These are phyloP conservation scores for Moniliella sp. DNA, from an alignment of 1,284 basidiomycete genomes.

Conservation along the genomic window DNA sequence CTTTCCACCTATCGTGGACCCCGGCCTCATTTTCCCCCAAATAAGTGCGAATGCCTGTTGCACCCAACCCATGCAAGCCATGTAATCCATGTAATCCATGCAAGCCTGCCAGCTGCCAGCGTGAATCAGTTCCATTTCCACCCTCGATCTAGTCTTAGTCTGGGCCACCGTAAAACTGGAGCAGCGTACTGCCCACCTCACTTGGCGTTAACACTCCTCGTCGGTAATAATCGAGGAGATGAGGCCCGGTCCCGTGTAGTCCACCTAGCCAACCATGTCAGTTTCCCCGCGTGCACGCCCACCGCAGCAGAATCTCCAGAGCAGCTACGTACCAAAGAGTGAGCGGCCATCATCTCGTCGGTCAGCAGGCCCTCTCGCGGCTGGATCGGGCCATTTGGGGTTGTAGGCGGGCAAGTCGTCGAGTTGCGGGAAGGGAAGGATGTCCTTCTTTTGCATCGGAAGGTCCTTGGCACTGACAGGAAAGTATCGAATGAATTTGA, in stretches of 20 bases:
- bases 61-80: too few relatives aligned
- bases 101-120: too few relatives aligned
- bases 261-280: conserved; percentile 8
- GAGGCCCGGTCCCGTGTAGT: conserved; percentile 45
- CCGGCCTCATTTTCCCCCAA: too few relatives aligned
- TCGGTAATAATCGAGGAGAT: conserved; percentile 77
- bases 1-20: too few relatives aligned
- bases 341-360: conserved; percentile 13
- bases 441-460: conserved; percentile 36
- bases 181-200: conserved; percentile 69
- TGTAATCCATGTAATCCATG: too few relatives aligned
- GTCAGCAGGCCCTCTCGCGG: conserved; percentile 10
- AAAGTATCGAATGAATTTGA: conserved; percentile 91
- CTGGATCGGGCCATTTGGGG: not conserved
- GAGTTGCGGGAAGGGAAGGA: conserved; percentile 10
- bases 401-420: not conserved
- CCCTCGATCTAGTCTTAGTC: conserved; percentile 8
- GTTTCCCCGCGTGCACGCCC: not conserved
- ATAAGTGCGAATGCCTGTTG: too few relatives aligned
- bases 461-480: conserved; percentile 89
- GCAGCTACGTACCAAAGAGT: conserved; percentile 12
- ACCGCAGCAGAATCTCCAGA: not conserved
- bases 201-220: conserved; percentile 68
- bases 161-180: conserved; percentile 50
- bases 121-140: too few relatives aligned